Conservation (phyloP, 441 rosid genomes). For the Erodium chrysanthum region DNA sequence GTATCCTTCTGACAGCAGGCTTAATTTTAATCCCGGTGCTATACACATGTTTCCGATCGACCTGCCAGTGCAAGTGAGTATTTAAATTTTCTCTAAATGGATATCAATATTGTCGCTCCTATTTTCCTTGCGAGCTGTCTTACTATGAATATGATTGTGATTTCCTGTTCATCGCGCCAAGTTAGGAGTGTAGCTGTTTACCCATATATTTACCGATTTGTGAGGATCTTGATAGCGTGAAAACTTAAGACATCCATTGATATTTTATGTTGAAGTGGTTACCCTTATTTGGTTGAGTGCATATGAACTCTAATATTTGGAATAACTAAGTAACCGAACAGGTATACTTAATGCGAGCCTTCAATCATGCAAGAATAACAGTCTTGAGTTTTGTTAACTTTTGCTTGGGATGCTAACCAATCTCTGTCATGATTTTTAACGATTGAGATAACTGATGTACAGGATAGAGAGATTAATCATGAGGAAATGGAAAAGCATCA, state of each 20-base stretch:
- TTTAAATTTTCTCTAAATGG: slow-evolving; percentile 4
- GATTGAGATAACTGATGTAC: not conserved
- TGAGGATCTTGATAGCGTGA: not conserved
- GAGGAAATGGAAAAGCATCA: slow-evolving; percentile 1
- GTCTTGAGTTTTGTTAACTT: too few species aligned
- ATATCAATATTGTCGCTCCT: not conserved
- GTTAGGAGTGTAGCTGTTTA: not conserved
- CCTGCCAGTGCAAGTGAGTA: slow-evolving; percentile 47
- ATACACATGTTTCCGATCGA: slow-evolving; percentile 55
- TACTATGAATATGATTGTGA: not conserved
- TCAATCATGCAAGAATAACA: not conserved
- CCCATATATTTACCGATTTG: not conserved
- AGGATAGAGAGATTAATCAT: not conserved
- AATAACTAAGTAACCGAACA: not conserved
- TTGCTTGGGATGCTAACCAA: too few species aligned
- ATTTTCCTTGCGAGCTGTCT: not conserved
- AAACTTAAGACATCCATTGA: not conserved
- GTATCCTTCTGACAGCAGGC: slow-evolving; percentile 34
- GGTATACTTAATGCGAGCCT: not conserved
- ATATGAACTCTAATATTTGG: not conserved
- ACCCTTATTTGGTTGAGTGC: too few species aligned
- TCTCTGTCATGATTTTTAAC: not conserved
- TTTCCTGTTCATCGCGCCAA: not conserved
- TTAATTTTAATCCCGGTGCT: slow-evolving; percentile 47
- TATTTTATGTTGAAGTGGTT: too few species aligned